Base-by-base conservation (phyloP, 768 basidiomycete species). In the Serpula lacrymans region DNA sequence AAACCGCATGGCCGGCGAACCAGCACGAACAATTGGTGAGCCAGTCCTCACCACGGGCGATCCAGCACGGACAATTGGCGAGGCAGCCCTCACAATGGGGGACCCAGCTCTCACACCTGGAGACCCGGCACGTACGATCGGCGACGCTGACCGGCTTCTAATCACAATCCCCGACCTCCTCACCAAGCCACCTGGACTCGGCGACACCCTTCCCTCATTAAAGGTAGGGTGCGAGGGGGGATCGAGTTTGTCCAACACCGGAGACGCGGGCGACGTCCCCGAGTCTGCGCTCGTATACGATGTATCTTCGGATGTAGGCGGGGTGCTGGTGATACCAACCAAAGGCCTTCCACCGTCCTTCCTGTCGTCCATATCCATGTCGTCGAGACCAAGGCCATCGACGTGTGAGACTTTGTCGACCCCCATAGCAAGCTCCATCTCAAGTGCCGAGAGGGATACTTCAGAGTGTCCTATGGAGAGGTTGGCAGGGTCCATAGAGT, bases 401-500 rank as follows among this genome's bases (percentile, higher is more conserved):
- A 56, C n/a, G n/a, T n/a, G n/a, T n/a, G n/a, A 28, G 14, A 49
- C 57, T 25, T 49, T 48, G 23, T 51, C 53, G 14, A 59, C 53
- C 27, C 60, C 64, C 32, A 51, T n/a, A n/a, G n/a, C n/a, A n/a
- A n/a, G 55, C 35, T 64, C 62, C 17, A 49, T 24, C 29, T 62
- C 60, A 8, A 71, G 35, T 20, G 57, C 62, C 18, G 55, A 59
- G 7, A 64, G 47, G 2, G 64, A 65, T 14, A 67, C 56, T 34
- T 67, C 67, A 9, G 63, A 65, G 31, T 62, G 58, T 18, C 60
- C 63, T n/a, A 66, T 60, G 12, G 58, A 63, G 40, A 63, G 39
- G 23, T 65, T 67, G 20, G 42, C 47, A 13, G 59, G 58, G 23
- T 60, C 54, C 46, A 59, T 34, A 18, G 55, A 53, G 28, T 65